Conservation (phyloP, 1,284 basidiomycete genomes). For the Fistulinella cinereoalba region DNA sequence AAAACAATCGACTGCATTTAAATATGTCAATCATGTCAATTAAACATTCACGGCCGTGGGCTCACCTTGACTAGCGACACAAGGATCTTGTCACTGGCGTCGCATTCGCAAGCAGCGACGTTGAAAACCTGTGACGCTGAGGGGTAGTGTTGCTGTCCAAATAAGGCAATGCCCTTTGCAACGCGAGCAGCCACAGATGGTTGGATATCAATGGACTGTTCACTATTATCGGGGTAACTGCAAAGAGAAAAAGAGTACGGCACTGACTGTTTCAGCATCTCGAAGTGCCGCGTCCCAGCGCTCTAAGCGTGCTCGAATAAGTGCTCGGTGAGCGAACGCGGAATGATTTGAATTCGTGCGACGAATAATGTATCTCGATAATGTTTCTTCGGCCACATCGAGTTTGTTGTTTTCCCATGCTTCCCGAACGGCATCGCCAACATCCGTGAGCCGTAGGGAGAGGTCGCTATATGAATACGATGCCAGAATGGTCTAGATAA, state of each 20-base stretch:
- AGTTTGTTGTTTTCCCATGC: not conserved
- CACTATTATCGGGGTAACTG: not conserved
- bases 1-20: not conserved
- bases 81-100: not conserved
- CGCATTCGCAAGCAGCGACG: not conserved
- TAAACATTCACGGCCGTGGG: not conserved
- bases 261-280: not conserved
- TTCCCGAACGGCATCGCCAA: not conserved
- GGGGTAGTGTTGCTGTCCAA: not conserved
- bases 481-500: not conserved
- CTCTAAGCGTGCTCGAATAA: not conserved
- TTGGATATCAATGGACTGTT: not conserved
- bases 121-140: not conserved
- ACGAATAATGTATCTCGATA: not conserved
- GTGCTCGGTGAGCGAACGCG: not conserved
- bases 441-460: not conserved
- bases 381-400: not conserved
- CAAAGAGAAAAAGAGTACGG: not conserved
- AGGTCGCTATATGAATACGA: not conserved
- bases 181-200: not conserved
- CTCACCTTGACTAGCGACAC: not conserved
- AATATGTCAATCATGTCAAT: not conserved
- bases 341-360: not conserved
- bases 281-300: constrained; percentile 1
- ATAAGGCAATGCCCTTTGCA: not conserved